Evolutionary conservation across 371 early-diverging fungal genomes (phyloP), one percentile per base, ranked within the genome.

Genomic region (Mucor racemosus): DNA sequence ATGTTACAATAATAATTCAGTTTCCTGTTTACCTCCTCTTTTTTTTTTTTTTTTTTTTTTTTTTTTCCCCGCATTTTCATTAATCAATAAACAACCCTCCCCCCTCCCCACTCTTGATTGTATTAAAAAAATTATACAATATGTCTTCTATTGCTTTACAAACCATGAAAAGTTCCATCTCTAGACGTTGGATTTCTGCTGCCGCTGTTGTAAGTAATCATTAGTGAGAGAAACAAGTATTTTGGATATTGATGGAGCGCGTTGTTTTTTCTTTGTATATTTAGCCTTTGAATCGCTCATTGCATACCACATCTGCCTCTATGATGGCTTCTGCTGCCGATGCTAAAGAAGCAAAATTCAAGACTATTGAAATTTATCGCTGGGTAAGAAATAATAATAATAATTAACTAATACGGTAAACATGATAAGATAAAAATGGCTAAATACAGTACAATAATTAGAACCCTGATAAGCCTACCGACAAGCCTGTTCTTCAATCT

Each of bases 291-390:
- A 68, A 67, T 58, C 84, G 84, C 56, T 66, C 74, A 36, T 73
- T 83, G 58, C 72, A 75, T 64, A 79, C 76, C 17, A 65, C 58
- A 53, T 41, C 74, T 60, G 62, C 67, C 39, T 65, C 40, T 69
- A 75, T 69, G 75, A 80, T 79, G 76, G 79, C 84, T 39, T 66
- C 77, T 54, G 58, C 77, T 39, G 65, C 75, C 19, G 60, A 75
- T 46, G 72, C 74, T 60, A 88, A 86, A 74, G 76, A 84, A 57
- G 83, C 88, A 31, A 71, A 84, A 31, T 66, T 82, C 67, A 94
- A 94, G 88, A 90, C 90, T 31, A 90, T 94, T 75, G 82, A 92
- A 72, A 92, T 94, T 68, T 94, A 94, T 85, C 85, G 94, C 60
- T 94, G 94, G 94, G 94, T 93, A 83, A 58, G 77, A 40, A 41